Evolutionary conservation across 345 rosid species (phyloP), one percentile per base, ranked within the genome.

Genomic region (Brassica rapa): DNA sequence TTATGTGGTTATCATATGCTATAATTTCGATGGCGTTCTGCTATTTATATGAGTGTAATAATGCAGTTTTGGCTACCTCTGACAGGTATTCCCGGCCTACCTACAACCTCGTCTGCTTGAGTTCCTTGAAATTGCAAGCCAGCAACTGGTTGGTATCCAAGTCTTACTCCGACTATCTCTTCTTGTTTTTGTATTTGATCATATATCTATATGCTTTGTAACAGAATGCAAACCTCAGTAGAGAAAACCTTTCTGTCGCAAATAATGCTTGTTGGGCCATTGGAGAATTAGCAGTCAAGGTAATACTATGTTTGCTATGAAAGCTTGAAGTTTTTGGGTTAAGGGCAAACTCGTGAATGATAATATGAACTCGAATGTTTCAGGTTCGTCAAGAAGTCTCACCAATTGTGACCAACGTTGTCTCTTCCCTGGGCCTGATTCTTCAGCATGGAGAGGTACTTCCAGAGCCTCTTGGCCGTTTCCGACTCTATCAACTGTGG

Each of bases 181-280:
- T 80, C 68, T 65, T 71, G 49, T 16, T 77, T 35, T 67, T 9
- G 39, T 66, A 77, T 62, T 39, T 77, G 62, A 81, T 62, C 9
- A 53, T 61, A 69, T 75, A 69, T 75, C 19, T 82, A 19, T 82
- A 23, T 85, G 53, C 69, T 73, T 62, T 60, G 10, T 82, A 78
- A 78, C 92, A 95, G 99, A 84, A 65, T 75, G 78, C 89, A 56
- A 76, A 76, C 79, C 92, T 70, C 81, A 84, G 86, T 79, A 83
- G 82, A 83, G 98, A 91, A 80, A 86, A 87, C 65, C 32, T 90
- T 76, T 93, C 97, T 77, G 99, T 91, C 1, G 99, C 97, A 30
- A 95, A 93, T 78, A 95, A 95, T 85, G 99, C 98, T 4, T 95
- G 99, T 68, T 95, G 99, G 99, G 98, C 99, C 49, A 90, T 95